Conservation (phyloP, 1,139 yeast species). For the Suhomyces chickasaworum region DNA sequence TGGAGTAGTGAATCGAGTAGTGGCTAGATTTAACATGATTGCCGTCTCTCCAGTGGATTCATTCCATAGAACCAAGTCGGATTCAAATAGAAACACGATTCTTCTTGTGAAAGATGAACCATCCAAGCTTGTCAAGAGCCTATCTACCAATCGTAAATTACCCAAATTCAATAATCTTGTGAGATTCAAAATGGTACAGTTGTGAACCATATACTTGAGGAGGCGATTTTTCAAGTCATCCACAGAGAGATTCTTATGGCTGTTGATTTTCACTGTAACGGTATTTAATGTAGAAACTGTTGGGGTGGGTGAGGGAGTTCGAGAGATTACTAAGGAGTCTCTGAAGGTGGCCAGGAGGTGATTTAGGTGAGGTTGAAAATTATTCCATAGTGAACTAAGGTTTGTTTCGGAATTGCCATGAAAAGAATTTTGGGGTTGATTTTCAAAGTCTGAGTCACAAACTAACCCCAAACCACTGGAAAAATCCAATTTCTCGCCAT, state of each 20-base stretch:
- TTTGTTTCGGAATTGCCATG: not conserved
- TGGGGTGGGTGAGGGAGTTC: slow-evolving; percentile 20
- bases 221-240: slow-evolving; percentile 33
- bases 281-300: slow-evolving; percentile 21
- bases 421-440: no score
- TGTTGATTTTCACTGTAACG: slow-evolving; percentile 19
- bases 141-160: slow-evolving; percentile 40
- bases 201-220: slow-evolving; percentile 30
- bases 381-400: not conserved
- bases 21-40: not conserved
- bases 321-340: not conserved
- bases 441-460: no score
- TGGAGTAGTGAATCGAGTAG: slow-evolving; percentile 19
- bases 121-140: slow-evolving; percentile 25
- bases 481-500: no score
- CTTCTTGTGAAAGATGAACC: slow-evolving; percentile 15
- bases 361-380: not conserved
- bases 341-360: slow-evolving; percentile 4
- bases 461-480: no score
- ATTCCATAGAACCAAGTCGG: slow-evolving; percentile 31
- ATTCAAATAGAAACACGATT: slow-evolving; percentile 37
- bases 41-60: slow-evolving; percentile 10
- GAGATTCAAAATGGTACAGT: slow-evolving; percentile 27
- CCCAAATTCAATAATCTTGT: slow-evolving; percentile 36
- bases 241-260: slow-evolving; percentile 24